These are phyloP conservation scores for Cutaneotrichosporon mucoides DNA, from an alignment of 1,284 basidiomycete species.

Conservation along the genomic window DNA sequence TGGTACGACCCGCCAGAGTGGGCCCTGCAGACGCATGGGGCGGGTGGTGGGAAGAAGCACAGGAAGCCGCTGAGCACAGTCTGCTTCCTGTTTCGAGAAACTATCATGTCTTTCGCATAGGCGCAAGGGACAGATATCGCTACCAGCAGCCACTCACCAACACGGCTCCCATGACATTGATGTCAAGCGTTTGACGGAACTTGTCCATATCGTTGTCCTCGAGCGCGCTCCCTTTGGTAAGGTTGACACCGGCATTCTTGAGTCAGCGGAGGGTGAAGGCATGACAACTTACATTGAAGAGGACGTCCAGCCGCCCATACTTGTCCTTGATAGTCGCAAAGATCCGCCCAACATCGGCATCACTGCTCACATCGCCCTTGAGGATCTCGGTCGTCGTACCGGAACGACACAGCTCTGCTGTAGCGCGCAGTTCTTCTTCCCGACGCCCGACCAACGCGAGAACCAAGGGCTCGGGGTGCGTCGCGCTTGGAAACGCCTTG, in stretches of 20 bases:
- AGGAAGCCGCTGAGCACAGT: too few species aligned
- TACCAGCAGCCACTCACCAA: constrained; percentile 40
- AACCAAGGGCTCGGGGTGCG: constrained; percentile 54
- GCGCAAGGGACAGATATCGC: too few species aligned
- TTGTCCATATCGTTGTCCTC: constrained; percentile 62
- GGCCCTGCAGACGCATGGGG: too few species aligned
- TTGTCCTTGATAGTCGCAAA: constrained; percentile 57
- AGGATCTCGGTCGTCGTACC: constrained; percentile 51
- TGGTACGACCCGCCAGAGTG: neutral
- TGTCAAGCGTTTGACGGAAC: constrained; percentile 62
- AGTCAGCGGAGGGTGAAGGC: neutral
- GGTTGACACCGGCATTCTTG: constrained; percentile 57
- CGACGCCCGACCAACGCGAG: constrained; percentile 60
- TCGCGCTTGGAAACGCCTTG: constrained; percentile 42
- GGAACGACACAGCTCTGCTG: constrained; percentile 43
- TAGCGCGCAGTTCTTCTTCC: constrained; percentile 58
- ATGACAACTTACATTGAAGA: constrained; percentile 63
- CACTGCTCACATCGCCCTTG: constrained; percentile 57
- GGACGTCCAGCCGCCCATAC: constrained; percentile 67
- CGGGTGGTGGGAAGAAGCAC: too few species aligned
- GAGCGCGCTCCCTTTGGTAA: constrained; percentile 52
- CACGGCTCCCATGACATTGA: constrained; percentile 69
- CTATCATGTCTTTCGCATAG: too few species aligned
- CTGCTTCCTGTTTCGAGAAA: too few species aligned
- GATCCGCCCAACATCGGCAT: constrained; percentile 48